Evolutionary conservation across 495 filamentous ascomycete genomes (phyloP), one percentile per base, ranked within the genome.

Genomic region (Trichocladium uniseriatum): DNA sequence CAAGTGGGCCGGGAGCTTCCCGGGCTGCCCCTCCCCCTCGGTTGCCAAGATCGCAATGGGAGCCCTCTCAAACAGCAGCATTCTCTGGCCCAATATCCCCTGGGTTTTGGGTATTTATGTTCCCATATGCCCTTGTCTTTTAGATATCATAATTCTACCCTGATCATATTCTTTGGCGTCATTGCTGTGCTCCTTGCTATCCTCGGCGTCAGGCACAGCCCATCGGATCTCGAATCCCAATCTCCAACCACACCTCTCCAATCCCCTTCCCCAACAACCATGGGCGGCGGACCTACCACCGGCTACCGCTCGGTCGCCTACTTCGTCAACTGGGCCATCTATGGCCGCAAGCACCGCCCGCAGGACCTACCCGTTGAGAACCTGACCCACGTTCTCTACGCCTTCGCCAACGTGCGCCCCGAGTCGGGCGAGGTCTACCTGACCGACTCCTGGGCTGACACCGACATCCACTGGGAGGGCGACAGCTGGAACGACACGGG

Each of bases 311-410:
- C 81, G 6, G 84, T 92, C 44, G 85, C 84, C 14, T 94, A 94
- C 71, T 94, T 82, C 55, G 84, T 88, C 46, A 90, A 94, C 69
- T 92, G 87, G 90, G 91, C 87, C 42, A 95, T 97, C 61, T 97
- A 97, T 68, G 88, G 77, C 28, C 79, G 91, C 52, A 84, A 89
- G 53, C 84, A 94, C 65, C 78, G 84, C 32, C 89, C 90, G 0
- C 87, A 94, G 54, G 84, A 95, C 62, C 71, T 98, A 14, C 91
- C 90, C 2, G 86, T 81, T 6, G 79, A 87, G 37, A 87, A 94
- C 45, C 72, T 98, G 27, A 98, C 91, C 0, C 92, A 98, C 68
- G 71, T 97, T 5, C 79, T 96, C 14, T 98, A 77, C 52, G 73
- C 80, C 29, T 85, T 85, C 57, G 81, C 78, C 53, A 83, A 85